These are phyloP conservation scores for Rhodamnia rubescens DNA, from an alignment of 345 rosid genomes.

Conservation along the genomic window DNA sequence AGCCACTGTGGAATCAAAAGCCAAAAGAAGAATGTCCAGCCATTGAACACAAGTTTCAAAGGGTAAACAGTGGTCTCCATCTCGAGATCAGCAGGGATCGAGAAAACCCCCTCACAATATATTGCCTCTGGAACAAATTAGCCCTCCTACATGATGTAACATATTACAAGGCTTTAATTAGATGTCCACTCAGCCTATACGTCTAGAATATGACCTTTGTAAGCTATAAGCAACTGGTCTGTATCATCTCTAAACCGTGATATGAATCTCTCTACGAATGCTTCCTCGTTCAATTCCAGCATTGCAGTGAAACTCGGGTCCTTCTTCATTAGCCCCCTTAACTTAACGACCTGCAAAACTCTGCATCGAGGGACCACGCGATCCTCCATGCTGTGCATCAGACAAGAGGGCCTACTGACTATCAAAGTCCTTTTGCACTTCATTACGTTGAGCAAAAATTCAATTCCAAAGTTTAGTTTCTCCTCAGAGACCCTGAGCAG, in stretches of 20 bases:
- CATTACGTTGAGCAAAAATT: constrained; percentile 12
- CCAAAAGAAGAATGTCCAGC: not conserved
- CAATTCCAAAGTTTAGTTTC: constrained; percentile 18
- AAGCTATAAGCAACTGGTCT: constrained; percentile 19
- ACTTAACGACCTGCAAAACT: constrained; percentile 19
- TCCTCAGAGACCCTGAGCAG: constrained; percentile 11
- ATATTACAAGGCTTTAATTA: not conserved
- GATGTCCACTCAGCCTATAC: not conserved
- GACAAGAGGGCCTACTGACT: constrained; percentile 1
- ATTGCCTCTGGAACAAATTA: not conserved
- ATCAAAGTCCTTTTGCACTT: constrained; percentile 11
- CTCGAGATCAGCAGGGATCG: not conserved
- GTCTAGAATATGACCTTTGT: constrained; percentile 4
- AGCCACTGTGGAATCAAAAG: not conserved
- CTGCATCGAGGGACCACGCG: constrained; percentile 23
- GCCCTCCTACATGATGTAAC: constrained; percentile 5
- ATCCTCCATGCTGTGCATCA: constrained; percentile 20
- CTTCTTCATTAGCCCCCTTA: constrained; percentile 16
- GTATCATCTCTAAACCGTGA: constrained; percentile 13
- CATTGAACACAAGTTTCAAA: not conserved
- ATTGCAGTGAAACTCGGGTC: not conserved
- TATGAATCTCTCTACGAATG: constrained; percentile 18
- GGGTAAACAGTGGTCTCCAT: not conserved
- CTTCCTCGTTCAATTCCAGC: not conserved
- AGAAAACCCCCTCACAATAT: not conserved